A percentile compares a stretch with the other conserved stretches of the same genome.
phyloP scores from a whole-genome alignment of 2,329 filamentous ascomycete genomes.

The Colletotrichum falcatum region DNA sequence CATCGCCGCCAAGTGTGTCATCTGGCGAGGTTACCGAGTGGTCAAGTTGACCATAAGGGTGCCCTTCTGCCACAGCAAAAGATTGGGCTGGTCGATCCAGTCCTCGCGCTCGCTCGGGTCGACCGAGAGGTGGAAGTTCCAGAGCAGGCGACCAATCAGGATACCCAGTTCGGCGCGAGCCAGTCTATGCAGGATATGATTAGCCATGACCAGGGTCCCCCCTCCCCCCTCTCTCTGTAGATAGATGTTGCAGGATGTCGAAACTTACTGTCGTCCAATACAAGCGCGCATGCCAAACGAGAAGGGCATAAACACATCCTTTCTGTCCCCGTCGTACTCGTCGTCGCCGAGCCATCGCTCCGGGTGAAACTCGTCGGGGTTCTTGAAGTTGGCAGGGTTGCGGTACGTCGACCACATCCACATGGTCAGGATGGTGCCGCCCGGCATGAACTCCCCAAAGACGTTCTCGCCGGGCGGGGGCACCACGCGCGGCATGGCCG shows the following conservation, averaged over 20 bases:
- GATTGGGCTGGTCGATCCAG: neutral
- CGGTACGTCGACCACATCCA: neutral
- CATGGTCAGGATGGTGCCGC: neutral
- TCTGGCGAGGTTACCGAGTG: neutral
- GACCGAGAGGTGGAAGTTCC: neutral
- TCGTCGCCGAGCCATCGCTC: neutral
- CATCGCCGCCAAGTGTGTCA: neutral
- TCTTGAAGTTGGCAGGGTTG: neutral
- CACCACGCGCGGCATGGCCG: neutral
- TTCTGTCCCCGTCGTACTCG: neutral
- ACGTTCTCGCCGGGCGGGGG: neutral
- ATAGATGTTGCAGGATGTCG: neutral
- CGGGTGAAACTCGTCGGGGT: neutral
- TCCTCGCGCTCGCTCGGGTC: neutral
- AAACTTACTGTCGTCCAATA: neutral
- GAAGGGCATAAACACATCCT: neutral
- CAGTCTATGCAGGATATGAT: neutral
- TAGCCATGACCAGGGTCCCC: too few species aligned
- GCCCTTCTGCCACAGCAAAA: neutral
- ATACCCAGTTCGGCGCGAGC: neutral
- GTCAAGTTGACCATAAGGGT: neutral
- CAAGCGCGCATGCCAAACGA: neutral
- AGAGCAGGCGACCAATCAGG: neutral
- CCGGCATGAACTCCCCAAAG: neutral
- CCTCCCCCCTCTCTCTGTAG: too few species aligned